These are phyloP conservation scores for Vanrija sp. DNA, from an alignment of 1,284 basidiomycete species.

Conservation along the genomic window DNA sequence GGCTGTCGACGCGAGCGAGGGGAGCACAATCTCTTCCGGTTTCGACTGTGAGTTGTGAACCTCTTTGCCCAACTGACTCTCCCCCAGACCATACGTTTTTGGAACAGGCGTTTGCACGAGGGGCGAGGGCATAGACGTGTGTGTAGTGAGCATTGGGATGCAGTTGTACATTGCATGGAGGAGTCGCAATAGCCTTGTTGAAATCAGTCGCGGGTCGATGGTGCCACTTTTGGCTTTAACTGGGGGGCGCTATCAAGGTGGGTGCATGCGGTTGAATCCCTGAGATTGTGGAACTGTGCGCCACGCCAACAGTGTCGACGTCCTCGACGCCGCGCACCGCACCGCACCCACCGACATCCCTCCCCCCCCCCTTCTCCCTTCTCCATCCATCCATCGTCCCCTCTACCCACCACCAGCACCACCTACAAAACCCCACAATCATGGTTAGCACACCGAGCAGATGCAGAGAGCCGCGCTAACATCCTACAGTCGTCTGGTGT, in stretches of 20 bases:
- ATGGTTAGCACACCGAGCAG: constrained; percentile 15
- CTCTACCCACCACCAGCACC: constrained; percentile 1
- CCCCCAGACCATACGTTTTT: constrained; percentile 39
- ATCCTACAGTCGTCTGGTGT: constrained; percentile 41
- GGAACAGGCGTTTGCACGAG: constrained; percentile 31
- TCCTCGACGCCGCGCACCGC: no score
- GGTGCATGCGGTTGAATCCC: background rate
- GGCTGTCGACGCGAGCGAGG: constrained; percentile 6
- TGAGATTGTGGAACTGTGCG: background rate
- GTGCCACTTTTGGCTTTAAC: background rate
- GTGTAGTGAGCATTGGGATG: background rate
- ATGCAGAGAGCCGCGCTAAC: background rate
- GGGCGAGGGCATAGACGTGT: background rate
- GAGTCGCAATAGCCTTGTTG: background rate
- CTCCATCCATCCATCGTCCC: background rate
- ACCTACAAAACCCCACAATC: constrained; percentile 2
- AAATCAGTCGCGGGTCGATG: background rate
- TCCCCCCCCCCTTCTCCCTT: background rate
- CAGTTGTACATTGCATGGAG: background rate
- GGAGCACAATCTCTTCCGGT: constrained; percentile 4
- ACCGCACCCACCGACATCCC: no score
- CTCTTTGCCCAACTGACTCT: background rate
- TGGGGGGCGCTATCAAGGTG: background rate
- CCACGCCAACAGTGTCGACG: background rate
- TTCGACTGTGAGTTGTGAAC: constrained; percentile 42